phyloP scores from a whole-genome alignment of 139 green algal genomes.

The Gonium pectorale region DNA sequence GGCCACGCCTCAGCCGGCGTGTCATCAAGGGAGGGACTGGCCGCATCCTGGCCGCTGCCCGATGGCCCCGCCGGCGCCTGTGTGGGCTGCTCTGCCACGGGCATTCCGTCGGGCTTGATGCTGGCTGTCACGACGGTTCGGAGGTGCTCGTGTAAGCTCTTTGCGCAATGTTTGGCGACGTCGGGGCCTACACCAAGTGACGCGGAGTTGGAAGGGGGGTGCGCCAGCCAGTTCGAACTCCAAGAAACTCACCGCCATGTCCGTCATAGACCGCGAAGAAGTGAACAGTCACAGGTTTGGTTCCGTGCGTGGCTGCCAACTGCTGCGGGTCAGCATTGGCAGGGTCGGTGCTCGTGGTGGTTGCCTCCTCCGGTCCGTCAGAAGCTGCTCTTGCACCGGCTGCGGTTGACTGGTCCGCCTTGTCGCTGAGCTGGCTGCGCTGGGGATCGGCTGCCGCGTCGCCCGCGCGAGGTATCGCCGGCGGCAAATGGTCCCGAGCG shows the following conservation, averaged over 20 bases:
- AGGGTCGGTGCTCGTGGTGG: not conserved
- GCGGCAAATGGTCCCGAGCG: conserved; percentile 27
- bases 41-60: not conserved
- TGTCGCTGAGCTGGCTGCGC: not conserved
- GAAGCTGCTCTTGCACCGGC: not conserved
- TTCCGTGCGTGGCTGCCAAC: not conserved
- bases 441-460: not conserved
- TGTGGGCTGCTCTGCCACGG: not conserved
- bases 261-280: conserved; percentile 60
- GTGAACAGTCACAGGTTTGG: conserved; percentile 34
- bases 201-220: too few relatives aligned
- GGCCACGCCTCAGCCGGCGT: not conserved
- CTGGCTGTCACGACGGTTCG: conserved; percentile 10
- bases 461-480: not conserved
- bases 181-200: conserved; percentile 25
- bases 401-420: too few relatives aligned
- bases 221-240: too few relatives aligned
- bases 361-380: not conserved
- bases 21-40: not conserved
- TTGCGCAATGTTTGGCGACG: conserved; percentile 50
- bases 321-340: not conserved
- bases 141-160: conserved; percentile 50
- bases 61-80: not conserved
- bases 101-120: not conserved
- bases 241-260: conserved; percentile 43